Evolutionary conservation across 441 rosid species (phyloP).

Genomic region (Geranium incanum): DNA sequence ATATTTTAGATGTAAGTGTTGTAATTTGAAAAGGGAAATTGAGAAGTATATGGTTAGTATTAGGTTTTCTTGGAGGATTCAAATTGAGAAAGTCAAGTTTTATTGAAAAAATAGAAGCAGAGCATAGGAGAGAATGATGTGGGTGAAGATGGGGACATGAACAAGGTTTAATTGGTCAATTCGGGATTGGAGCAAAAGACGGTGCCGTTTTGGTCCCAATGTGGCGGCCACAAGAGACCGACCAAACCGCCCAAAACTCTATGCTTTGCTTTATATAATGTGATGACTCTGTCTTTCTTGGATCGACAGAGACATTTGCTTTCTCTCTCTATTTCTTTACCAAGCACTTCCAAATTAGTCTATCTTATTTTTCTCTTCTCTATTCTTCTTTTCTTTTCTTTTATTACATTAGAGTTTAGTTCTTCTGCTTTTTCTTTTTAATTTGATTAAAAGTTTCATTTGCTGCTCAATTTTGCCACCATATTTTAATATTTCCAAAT

Average conservation of each 20-base stretch:
- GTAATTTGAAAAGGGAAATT: too few species aligned
- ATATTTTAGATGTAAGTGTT: too few species aligned
- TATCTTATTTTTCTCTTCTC: too few species aligned
- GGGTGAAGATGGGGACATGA: not conserved
- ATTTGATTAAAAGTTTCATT: too few species aligned
- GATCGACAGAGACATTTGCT: not conserved
- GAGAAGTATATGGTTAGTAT: too few species aligned
- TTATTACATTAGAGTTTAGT: too few species aligned
- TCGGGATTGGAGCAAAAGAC: slow-evolving; percentile 4
- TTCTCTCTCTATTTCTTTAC: not conserved
- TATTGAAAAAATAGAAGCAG: not conserved
- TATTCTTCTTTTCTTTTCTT: too few species aligned
- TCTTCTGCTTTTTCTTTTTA: too few species aligned
- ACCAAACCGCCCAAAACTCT: slow-evolving; percentile 52
- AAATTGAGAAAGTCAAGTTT: too few species aligned
- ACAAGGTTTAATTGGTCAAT: slow-evolving; percentile 28
- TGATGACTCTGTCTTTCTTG: not conserved
- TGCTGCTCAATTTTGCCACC: too few species aligned
- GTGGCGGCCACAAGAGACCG: slow-evolving; percentile 49
- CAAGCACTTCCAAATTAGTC: too few species aligned
- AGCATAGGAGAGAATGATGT: not conserved
- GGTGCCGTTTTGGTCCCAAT: slow-evolving; percentile 26
- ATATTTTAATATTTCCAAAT: too few species aligned
- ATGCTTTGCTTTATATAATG: not conserved
- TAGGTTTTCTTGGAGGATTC: not conserved